Base-by-base conservation (phyloP, 2,329 filamentous ascomycete species). In the Clathrospora elynae region DNA sequence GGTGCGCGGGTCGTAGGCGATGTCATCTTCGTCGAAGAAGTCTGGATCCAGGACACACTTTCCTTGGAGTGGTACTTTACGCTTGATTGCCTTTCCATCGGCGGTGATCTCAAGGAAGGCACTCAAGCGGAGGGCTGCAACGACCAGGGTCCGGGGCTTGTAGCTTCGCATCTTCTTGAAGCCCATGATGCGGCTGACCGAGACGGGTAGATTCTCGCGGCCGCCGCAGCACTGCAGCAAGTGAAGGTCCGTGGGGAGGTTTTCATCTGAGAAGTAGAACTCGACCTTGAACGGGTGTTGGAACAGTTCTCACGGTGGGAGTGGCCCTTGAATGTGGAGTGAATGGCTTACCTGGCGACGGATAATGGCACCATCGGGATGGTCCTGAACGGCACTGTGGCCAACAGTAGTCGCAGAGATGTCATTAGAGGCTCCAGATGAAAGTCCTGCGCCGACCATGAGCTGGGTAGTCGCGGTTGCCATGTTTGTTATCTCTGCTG, bases 251-350 rank as follows among this genome's bases (percentile, higher is more conserved):
- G 49, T 61, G 2, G 64, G 60, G 3, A 78, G 69, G 38, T 77
- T 78, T 38, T 73, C 70, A 35, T 77, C 75, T 13, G 72, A 74
- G 62, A 78, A 78, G 61, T 77, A 78, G 61, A 63, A 76, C 34
- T 78, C 75, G 16, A 78, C 73, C 66, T 78, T 13, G 9, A 55
- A 12, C 28, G 29, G 47, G n/a, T 43, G 41, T 54, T 17, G 43
- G 35, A 20, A 19, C 13, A 2, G 18, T 8, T 13, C 3, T 25
- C 10, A 6, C 24, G 4, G 8, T 7, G 12, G 10, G 9, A 25
- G 7, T 6, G 12, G 2, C 8, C 14, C 20, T 16, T 12, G 8
- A 18, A 30, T 16, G 5, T 10, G 19, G 5, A 10, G 3, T 9
- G 12, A 19, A 12, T 16, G 1, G 42, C 57, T n/a, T 37, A 65